phyloP scores from a whole-genome alignment of 2,329 filamentous ascomycete species.

The Botrytis elliptica region DNA sequence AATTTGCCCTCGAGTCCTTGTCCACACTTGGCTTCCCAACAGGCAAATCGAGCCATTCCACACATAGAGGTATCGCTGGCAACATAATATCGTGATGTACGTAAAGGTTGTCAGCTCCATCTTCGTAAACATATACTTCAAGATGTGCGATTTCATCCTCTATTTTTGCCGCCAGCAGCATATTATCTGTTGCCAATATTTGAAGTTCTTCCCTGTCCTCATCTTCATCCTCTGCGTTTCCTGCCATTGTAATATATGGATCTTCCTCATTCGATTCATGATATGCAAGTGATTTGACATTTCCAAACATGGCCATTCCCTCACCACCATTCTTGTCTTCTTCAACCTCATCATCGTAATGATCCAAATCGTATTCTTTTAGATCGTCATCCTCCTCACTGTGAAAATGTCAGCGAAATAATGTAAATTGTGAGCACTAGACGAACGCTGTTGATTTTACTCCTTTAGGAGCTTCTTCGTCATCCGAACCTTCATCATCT shows the following conservation, averaged over 20 bases:
- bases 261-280: slow-evolving; percentile 93
- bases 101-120: slow-evolving; percentile 92
- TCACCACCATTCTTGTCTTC: slow-evolving; percentile 63
- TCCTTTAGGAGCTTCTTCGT: slow-evolving; percentile 34
- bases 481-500: slow-evolving; percentile 40
- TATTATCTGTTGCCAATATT: slow-evolving; percentile 87
- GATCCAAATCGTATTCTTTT: slow-evolving; percentile 92
- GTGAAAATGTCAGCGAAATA: slow-evolving; percentile 30
- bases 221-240: slow-evolving; percentile 57
- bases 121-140: slow-evolving; percentile 97
- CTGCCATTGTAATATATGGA: slow-evolving; percentile 89
- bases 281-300: slow-evolving; percentile 89
- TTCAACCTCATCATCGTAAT: slow-evolving; percentile 84
- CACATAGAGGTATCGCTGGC: slow-evolving; percentile 88
- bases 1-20: slow-evolving; percentile 74
- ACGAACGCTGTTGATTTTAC: slow-evolving; percentile 45
- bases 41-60: slow-evolving; percentile 95
- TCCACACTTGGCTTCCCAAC: slow-evolving; percentile 67
- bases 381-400: slow-evolving; percentile 77
- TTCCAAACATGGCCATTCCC: slow-evolving; percentile 89
- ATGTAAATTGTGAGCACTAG: slow-evolving; percentile 28
- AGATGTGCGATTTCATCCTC: slow-evolving; percentile 97
- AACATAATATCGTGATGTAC: slow-evolving; percentile 99
- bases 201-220: slow-evolving; percentile 93
- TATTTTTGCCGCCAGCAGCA: slow-evolving; percentile 87